Evolutionary conservation across 2,329 filamentous ascomycete species (phyloP).

Genomic region (Epichloe glyceriae): DNA sequence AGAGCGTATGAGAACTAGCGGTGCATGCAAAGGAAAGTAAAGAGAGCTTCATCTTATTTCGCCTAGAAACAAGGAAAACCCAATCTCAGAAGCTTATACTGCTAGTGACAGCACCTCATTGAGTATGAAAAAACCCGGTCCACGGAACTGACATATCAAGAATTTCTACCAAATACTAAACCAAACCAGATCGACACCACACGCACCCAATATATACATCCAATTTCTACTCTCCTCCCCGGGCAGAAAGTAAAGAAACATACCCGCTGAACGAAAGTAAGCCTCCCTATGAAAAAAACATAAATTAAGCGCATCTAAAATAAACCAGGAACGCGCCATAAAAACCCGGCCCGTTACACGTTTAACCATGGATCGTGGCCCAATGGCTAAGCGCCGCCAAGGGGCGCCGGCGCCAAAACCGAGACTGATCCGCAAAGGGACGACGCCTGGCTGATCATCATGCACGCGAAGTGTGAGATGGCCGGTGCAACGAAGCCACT

Average conservation of each 20-base stretch:
- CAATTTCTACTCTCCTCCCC: too few species aligned
- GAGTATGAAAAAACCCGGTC: too few species aligned
- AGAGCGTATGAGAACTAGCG: conserved; percentile 44
- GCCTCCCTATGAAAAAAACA: not conserved
- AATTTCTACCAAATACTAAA: too few species aligned
- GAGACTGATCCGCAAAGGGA: not conserved
- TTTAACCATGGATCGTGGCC: not conserved
- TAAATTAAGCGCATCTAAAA: not conserved
- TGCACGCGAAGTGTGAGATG: not conserved
- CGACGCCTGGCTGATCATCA: not conserved
- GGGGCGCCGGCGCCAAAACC: not conserved
- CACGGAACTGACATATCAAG: too few species aligned
- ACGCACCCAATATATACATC: too few species aligned
- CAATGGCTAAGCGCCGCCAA: not conserved
- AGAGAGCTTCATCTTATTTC: conserved; percentile 22
- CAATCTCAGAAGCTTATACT: too few species aligned
- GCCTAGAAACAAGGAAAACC: too few species aligned
- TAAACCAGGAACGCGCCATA: not conserved
- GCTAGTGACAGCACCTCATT: too few species aligned
- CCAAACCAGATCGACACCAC: too few species aligned
- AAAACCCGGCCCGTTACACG: conserved; percentile 2
- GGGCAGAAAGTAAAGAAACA: too few species aligned
- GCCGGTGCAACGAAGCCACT: not conserved
- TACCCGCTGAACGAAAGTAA: not conserved
- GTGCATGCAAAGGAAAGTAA: conserved; percentile 23